Evolutionary conservation across 352 stramenopile species (phyloP).

Genomic region (Phytophthora palmivora): DNA sequence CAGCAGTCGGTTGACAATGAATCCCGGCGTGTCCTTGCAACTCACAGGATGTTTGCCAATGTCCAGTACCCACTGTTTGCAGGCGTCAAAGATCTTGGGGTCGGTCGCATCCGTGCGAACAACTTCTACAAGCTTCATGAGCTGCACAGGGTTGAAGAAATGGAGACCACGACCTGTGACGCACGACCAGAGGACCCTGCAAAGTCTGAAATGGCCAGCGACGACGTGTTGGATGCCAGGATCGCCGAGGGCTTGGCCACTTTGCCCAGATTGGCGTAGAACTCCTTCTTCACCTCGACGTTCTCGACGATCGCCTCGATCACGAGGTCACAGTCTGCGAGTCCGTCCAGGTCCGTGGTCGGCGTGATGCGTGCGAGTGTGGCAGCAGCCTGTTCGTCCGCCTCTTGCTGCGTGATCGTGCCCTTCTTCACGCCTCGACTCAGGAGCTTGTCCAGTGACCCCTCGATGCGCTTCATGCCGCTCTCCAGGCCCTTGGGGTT

Average conservation of each 20-base stretch:
- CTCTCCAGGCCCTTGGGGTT: slow-evolving; percentile 79
- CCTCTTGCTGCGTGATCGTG: slow-evolving; percentile 81
- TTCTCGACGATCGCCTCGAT: slow-evolving; percentile 99
- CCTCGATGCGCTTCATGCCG: slow-evolving; percentile 92
- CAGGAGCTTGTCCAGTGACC: slow-evolving; percentile 91
- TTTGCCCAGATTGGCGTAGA: slow-evolving; percentile 93
- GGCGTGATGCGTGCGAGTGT: slow-evolving; percentile 88
- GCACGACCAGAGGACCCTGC: slow-evolving; percentile 91
- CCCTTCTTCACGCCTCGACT: slow-evolving; percentile 90
- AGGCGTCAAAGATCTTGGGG: slow-evolving; percentile 90
- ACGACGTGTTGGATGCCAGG: slow-evolving; percentile 98
- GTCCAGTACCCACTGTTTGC: slow-evolving; percentile 90
- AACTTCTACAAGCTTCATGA: slow-evolving; percentile 98
- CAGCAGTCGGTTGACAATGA: slow-evolving; percentile 97
- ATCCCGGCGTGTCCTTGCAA: slow-evolving; percentile 97
- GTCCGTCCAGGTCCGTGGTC: slow-evolving; percentile 87
- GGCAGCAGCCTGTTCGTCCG: slow-evolving; percentile 63
- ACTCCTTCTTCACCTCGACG: slow-evolving; percentile 92
- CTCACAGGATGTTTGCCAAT: slow-evolving; percentile 95
- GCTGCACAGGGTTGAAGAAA: slow-evolving; percentile 98
- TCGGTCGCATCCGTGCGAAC: slow-evolving; percentile 95
- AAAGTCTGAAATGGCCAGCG: slow-evolving; percentile 95
- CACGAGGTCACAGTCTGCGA: slow-evolving; percentile 94
- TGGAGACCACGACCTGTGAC: slow-evolving; percentile 97
- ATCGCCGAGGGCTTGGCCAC: slow-evolving; percentile 94